A percentile compares a stretch with the other conserved stretches of the same genome.
phyloP scores from a whole-genome alignment of 2,329 filamentous ascomycete genomes.

The Stemphylium beticola region DNA sequence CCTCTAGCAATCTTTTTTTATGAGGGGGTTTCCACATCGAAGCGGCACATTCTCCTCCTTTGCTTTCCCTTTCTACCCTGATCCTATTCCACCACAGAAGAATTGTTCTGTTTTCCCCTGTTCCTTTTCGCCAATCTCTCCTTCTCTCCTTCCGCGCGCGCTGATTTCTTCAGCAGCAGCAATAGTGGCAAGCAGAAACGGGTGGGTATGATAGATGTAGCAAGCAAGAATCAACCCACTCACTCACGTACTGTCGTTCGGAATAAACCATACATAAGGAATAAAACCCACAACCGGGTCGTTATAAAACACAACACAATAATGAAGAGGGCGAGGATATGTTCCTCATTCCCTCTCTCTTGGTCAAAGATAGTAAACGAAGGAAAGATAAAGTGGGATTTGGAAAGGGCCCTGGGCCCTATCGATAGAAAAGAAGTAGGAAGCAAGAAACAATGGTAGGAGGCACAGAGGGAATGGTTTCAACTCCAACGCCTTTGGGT shows the following conservation, averaged over 20 bases:
- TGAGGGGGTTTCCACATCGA: too few relatives aligned
- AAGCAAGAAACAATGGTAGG: background rate
- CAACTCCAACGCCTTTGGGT: conserved; percentile 22
- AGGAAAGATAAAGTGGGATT: background rate
- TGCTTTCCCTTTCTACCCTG: too few relatives aligned
- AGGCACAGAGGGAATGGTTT: background rate
- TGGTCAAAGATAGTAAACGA: conserved; percentile 25
- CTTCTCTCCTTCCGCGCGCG: too few relatives aligned
- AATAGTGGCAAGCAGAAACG: too few relatives aligned
- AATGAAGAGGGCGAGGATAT: too few relatives aligned
- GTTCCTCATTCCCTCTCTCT: background rate
- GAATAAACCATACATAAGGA: conserved; percentile 12
- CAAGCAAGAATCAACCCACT: background rate
- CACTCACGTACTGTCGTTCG: background rate
- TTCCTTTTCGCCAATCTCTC: too few relatives aligned
- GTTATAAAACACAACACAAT: background rate
- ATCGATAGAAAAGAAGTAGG: background rate
- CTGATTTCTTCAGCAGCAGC: too few relatives aligned
- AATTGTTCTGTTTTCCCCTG: too few relatives aligned
- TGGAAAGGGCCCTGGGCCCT: background rate
- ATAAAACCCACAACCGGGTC: background rate
- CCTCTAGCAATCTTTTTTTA: too few relatives aligned
- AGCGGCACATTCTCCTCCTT: too few relatives aligned
- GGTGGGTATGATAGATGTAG: background rate
- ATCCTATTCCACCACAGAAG: too few relatives aligned